A percentile compares a stretch with the other conserved stretches of the same genome.
Conservation (phyloP, 1,284 basidiomycete genomes). For the Trametes sp. region DNA sequence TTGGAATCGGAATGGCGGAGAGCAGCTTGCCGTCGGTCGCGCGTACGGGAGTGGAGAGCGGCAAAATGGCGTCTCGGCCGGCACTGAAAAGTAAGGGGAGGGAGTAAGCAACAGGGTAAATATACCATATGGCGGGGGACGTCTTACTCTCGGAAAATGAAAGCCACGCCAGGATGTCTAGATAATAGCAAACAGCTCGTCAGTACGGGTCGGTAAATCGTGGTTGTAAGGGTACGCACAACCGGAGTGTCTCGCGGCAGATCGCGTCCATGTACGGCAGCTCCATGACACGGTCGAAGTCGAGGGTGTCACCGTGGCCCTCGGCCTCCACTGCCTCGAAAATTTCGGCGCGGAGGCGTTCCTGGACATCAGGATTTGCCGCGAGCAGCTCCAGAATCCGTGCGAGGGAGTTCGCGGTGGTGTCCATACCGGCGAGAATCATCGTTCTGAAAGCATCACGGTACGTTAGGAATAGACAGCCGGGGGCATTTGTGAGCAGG, state of each 20-base stretch:
- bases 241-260: constrained; percentile 36
- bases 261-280: constrained; percentile 36
- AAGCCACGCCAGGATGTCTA: constrained; percentile 21
- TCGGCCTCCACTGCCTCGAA: constrained; percentile 19
- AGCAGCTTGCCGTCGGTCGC: constrained; percentile 42
- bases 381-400: constrained; percentile 31
- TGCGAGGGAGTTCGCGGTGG: constrained; percentile 35
- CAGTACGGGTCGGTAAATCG: not conserved
- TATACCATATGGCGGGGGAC: not conserved
- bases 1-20: constrained; percentile 47
- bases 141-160: constrained; percentile 22
- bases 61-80: constrained; percentile 29
- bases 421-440: constrained; percentile 36
- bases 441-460: constrained; percentile 22
- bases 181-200: not conserved
- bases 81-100: constrained; percentile 17
- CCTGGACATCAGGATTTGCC: constrained; percentile 30
- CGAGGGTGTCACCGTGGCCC: constrained; percentile 23
- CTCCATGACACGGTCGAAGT: constrained; percentile 31
- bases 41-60: constrained; percentile 32
- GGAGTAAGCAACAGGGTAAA: not conserved
- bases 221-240: constrained; percentile 21
- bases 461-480: not conserved
- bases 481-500: not conserved
- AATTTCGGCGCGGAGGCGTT: constrained; percentile 33